Conservation (phyloP, 768 basidiomycete genomes). For the Hygrocybe coccinea region DNA sequence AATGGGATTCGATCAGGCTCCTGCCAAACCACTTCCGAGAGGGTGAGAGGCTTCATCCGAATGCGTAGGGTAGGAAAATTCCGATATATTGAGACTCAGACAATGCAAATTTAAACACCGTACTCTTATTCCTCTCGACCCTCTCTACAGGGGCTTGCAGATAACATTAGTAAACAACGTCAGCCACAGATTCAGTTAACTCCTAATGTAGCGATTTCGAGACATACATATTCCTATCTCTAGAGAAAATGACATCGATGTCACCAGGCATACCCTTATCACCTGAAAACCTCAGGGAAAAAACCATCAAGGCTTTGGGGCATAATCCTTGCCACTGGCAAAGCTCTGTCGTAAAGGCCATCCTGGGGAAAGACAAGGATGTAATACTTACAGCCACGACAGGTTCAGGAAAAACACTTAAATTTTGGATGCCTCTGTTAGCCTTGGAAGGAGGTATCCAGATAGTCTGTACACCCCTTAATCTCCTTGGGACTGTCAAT, state of each 20-base stretch:
- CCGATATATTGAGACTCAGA: background rate
- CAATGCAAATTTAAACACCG: background rate
- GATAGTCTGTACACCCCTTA: conserved; percentile 25
- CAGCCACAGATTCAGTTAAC: background rate
- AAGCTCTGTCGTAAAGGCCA: conserved; percentile 12
- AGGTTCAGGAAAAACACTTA: conserved; percentile 29
- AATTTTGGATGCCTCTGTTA: conserved; percentile 31
- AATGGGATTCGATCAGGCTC: too few species aligned
- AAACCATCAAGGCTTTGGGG: background rate
- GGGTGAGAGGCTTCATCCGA: background rate
- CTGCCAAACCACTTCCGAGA: too few species aligned
- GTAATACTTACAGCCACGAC: conserved; percentile 25
- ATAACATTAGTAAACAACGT: background rate
- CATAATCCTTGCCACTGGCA: conserved; percentile 22
- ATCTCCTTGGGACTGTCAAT: conserved; percentile 24
- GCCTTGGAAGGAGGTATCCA: conserved; percentile 11
- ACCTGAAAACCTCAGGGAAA: background rate
- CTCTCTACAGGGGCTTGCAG: background rate
- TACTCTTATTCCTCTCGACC: background rate
- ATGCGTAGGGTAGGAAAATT: background rate
- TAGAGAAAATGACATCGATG: background rate
- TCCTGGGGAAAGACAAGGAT: conserved; percentile 18
- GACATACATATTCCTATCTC: background rate
- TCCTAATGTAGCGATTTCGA: background rate
- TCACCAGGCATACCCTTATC: background rate